These are phyloP conservation scores for Colletotrichum godetiae DNA, from an alignment of 2,329 filamentous ascomycete species.

Conservation along the genomic window DNA sequence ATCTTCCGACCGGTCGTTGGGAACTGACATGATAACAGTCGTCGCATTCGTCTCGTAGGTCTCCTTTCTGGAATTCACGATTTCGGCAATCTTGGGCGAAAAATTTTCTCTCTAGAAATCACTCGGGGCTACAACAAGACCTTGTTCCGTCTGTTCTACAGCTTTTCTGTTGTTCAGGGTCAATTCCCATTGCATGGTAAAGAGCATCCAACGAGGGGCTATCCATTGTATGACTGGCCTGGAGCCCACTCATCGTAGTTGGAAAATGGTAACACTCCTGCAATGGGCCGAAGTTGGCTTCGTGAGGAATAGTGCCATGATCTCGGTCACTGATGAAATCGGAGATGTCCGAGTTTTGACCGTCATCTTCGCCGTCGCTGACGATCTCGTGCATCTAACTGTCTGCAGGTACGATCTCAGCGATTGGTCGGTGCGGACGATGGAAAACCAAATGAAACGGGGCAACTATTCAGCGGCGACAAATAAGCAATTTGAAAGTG, in stretches of 20 bases:
- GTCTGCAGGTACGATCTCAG: neutral
- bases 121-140: neutral
- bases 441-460: neutral
- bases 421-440: neutral
- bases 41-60: neutral
- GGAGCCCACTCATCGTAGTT: neutral
- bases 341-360: constrained; percentile 9
- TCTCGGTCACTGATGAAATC: neutral
- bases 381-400: neutral
- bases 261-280: neutral
- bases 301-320: neutral
- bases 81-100: neutral
- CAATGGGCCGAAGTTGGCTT: neutral
- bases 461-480: neutral
- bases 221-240: neutral
- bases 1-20: no score
- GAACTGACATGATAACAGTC: no score
- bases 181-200: neutral
- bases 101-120: neutral
- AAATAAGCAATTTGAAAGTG: neutral
- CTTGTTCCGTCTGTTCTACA: neutral
- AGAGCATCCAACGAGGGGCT: neutral
- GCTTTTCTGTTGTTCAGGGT: constrained; percentile 1
- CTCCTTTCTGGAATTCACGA: neutral
- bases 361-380: neutral